phyloP scores from a whole-genome alignment of 148 eudicot species.

The Camellia japonica region DNA sequence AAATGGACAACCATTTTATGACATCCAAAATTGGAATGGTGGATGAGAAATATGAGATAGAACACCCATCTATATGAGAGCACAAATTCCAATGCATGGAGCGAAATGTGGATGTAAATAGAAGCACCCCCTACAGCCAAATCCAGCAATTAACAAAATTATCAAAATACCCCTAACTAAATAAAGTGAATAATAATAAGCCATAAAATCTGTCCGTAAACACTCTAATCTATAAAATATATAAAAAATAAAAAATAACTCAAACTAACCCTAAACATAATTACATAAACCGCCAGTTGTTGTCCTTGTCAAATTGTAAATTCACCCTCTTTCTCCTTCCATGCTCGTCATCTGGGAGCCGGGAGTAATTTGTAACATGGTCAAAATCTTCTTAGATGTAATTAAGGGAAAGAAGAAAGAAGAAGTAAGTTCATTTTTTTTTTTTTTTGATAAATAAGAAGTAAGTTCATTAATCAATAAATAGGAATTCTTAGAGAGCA shows the following conservation, averaged over 20 bases:
- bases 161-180: no score
- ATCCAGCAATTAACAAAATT: no score
- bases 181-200: no score
- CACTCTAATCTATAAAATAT: no score
- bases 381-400: neutral
- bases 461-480: neutral
- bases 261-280: no score
- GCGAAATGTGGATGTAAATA: neutral
- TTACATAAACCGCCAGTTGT: no score
- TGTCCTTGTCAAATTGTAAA: no score
- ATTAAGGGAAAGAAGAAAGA: neutral
- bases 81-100: no score
- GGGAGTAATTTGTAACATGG: neutral
- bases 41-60: neutral
- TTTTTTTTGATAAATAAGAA: neutral
- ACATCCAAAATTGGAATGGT: neutral
- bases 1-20: neutral
- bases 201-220: no score
- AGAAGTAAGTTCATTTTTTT: neutral
- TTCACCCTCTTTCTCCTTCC: no score
- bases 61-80: neutral
- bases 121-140: neutral
- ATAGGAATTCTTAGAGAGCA: neutral
- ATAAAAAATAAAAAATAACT: no score
- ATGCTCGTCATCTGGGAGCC: no score